Conservation (phyloP, 305 asterid genomes). For the Fraxinus latifolia region DNA sequence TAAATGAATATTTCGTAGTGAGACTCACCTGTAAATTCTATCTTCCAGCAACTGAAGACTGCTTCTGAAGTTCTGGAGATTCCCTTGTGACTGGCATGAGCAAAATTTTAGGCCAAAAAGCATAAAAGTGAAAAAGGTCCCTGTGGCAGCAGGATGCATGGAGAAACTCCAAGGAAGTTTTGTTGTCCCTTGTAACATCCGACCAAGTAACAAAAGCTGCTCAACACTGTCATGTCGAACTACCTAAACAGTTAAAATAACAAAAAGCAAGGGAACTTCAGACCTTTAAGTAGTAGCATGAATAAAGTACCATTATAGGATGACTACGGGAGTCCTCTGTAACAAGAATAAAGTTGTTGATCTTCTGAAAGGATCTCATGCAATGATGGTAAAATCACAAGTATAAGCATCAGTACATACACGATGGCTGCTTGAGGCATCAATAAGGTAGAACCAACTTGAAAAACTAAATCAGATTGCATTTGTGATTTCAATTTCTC, state of each 20-base stretch:
- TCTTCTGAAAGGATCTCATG: background rate
- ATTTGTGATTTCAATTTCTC: background rate
- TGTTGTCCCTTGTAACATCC: constrained; percentile 94
- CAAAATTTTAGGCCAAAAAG: constrained; percentile 93
- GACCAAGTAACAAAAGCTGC: constrained; percentile 89
- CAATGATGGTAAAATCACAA: background rate
- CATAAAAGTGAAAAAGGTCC: constrained; percentile 93
- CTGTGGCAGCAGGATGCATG: constrained; percentile 91
- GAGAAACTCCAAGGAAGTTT: constrained; percentile 84
- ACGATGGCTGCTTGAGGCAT: background rate
- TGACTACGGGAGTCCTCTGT: background rate
- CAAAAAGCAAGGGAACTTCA: constrained; percentile 5
- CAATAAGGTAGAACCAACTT: background rate
- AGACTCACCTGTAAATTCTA: constrained; percentile 76
- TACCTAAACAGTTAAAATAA: constrained; percentile 49
- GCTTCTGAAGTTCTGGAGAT: constrained; percentile 69
- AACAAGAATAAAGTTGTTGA: constrained; percentile 7
- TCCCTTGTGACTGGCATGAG: constrained; percentile 84
- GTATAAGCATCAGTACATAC: background rate
- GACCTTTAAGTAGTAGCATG: background rate
- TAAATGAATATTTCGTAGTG: background rate
- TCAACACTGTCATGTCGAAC: constrained; percentile 89
- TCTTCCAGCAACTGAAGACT: constrained; percentile 99
- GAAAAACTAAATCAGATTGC: background rate
- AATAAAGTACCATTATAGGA: background rate